A percentile compares a stretch with the other conserved stretches of the same genome.
phyloP scores from a whole-genome alignment of 345 rosid genomes.

The Moricandia arvensis region DNA sequence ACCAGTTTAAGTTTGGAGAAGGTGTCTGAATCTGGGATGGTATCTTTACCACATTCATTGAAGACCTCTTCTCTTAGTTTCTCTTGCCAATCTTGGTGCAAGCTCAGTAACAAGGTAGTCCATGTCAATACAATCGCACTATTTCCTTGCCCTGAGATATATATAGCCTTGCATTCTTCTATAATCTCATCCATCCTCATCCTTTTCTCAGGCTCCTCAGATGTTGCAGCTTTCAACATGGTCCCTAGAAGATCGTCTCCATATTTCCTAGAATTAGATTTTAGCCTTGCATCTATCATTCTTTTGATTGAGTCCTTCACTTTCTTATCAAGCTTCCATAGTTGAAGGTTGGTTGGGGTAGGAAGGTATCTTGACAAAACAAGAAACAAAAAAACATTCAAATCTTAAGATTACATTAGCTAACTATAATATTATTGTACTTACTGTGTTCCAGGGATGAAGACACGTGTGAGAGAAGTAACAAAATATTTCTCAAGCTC shows the following conservation, averaged over 20 bases:
- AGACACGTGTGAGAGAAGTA: not conserved
- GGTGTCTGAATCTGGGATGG: not conserved
- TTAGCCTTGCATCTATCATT: constrained; percentile 3
- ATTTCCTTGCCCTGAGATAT: constrained; percentile 1
- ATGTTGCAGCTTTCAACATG: constrained; percentile 3
- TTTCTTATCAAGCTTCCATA: constrained; percentile 8
- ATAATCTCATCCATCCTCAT: not conserved
- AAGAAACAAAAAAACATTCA: not conserved
- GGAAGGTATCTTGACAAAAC: not conserved
- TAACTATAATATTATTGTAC: not conserved
- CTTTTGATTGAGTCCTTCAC: not conserved
- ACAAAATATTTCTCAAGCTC: not conserved
- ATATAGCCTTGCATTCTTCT: constrained; percentile 4
- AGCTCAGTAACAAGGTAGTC: not conserved
- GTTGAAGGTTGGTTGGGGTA: not conserved
- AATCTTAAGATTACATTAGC: no score
- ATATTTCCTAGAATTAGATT: not conserved
- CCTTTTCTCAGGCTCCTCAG: not conserved
- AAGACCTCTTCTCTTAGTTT: constrained; percentile 7
- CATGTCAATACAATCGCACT: not conserved
- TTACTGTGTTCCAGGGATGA: constrained; percentile 4
- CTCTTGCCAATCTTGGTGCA: constrained; percentile 10
- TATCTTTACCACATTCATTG: constrained; percentile 1
- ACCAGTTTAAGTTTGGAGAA: constrained; percentile 5
- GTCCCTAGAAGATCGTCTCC: constrained; percentile 10